Evolutionary conservation across 116 monocot genomes (phyloP), one percentile per base, ranked within the genome.

Genomic region (Cymodocea nodosa): DNA sequence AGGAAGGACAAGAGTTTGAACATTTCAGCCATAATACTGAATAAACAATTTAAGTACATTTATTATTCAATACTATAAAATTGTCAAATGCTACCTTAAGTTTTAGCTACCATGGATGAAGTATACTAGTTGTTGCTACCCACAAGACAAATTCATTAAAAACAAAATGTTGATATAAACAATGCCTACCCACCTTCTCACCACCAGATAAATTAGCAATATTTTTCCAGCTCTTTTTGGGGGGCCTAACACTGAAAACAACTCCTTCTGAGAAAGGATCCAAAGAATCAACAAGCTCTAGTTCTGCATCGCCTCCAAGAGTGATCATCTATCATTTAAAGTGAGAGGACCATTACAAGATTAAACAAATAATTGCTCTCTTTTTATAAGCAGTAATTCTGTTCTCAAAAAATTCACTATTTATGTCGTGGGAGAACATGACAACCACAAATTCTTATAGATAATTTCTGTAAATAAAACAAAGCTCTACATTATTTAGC

Each of bases 171-270:
- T 44, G 44, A 44, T 44, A 44, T 44, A 6, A 44, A 44, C 44
- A 44, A 11, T 44, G 11, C 6, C 44, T 6, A 44, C 50, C 66
- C 71, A 91, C 97, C 92, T 91, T 97, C 68, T 97, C 97, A 35
- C 97, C 97, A 44, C 97, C 97, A 56, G 97, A 97, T 65, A 97
- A 67, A 63, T 97, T 97, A 50, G 97, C 91, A 75, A 97, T 97
- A 56, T 97, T 97, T 79, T 97, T 97, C 97, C 97, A 97, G 74
- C 97, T 97, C 72, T 97, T 97, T 68, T 97, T 97, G 44, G 97
- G 97, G 62, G 97, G 97, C 54, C 97, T 78, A 11, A 97, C 92
- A 72, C 97, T 97, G 68, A 97, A 97, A 73, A 97, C 90, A 23
- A 97, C 97, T 4, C 97, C 97, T 74, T 97, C 97, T 59, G 97